These are phyloP conservation scores for Fusarium decemcellulare DNA, from an alignment of 2,329 filamentous ascomycete species.

Conservation along the genomic window DNA sequence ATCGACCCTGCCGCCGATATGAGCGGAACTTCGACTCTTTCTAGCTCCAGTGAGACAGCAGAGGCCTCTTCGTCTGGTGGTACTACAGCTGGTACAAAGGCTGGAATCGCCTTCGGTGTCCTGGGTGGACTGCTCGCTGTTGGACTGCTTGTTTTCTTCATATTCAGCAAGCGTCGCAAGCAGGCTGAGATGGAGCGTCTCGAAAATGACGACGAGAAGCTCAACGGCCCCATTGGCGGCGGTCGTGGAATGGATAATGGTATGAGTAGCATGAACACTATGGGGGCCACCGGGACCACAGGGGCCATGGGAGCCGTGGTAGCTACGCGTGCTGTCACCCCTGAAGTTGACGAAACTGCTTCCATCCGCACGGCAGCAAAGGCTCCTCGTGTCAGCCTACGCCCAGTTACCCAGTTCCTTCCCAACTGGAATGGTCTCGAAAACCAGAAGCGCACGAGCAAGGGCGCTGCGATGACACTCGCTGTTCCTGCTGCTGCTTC, in stretches of 20 bases:
- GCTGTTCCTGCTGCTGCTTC: slow-evolving; percentile 47
- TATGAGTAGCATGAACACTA: background rate
- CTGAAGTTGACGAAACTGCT: slow-evolving; percentile 29
- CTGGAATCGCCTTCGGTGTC: slow-evolving; percentile 88
- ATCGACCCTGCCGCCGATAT: slow-evolving; percentile 27
- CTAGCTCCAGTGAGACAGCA: slow-evolving; percentile 40
- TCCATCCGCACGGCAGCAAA: slow-evolving; percentile 57
- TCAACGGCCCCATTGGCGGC: slow-evolving; percentile 55
- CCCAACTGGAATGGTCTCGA: slow-evolving; percentile 69
- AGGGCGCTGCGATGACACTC: slow-evolving; percentile 59
- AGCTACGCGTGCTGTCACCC: slow-evolving; percentile 23
- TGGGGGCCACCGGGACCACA: background rate
- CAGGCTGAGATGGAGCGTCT: slow-evolving; percentile 65
- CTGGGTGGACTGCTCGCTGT: slow-evolving; percentile 77
- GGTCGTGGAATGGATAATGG: slow-evolving; percentile 39
- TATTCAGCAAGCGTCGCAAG: slow-evolving; percentile 80
- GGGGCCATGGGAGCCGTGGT: slow-evolving; percentile 20
- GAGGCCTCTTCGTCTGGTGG: slow-evolving; percentile 37
- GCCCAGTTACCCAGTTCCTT: slow-evolving; percentile 87
- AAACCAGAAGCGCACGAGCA: slow-evolving; percentile 67
- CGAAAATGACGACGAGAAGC: slow-evolving; percentile 77
- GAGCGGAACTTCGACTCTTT: slow-evolving; percentile 33
- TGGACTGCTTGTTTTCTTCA: slow-evolving; percentile 77
- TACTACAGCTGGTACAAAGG: slow-evolving; percentile 68
- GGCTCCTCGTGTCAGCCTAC: slow-evolving; percentile 87